Evolutionary conservation across 2,329 filamentous ascomycete genomes (phyloP).

Genomic region (Leptosphaerulina australis): DNA sequence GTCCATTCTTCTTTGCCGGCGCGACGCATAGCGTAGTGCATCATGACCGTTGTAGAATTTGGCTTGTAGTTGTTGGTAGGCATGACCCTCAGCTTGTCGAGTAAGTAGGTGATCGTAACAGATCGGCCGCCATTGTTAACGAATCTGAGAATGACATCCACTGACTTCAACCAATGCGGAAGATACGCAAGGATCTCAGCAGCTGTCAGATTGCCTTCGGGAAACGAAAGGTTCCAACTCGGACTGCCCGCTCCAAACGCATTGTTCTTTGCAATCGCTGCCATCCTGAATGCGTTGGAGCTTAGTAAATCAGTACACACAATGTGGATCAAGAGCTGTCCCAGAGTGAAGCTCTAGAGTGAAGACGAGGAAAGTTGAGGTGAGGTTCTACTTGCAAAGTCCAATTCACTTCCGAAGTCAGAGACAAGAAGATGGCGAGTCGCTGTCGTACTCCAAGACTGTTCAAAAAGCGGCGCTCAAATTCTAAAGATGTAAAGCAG

Average conservation of each 20-base stretch:
- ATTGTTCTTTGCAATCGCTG: slow-evolving; percentile 23
- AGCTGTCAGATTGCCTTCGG: slow-evolving; percentile 33
- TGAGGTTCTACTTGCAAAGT: neutral
- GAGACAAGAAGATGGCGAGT: neutral
- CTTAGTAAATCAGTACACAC: slow-evolving; percentile 3
- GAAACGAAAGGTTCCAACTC: slow-evolving; percentile 33
- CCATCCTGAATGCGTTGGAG: slow-evolving; percentile 7
- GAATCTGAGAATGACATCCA: slow-evolving; percentile 35
- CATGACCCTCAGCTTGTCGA: slow-evolving; percentile 9
- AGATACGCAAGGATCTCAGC: slow-evolving; percentile 35
- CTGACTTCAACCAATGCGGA: slow-evolving; percentile 34
- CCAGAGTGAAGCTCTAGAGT: neutral
- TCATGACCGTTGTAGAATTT: slow-evolving; percentile 30
- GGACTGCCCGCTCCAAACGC: slow-evolving; percentile 29
- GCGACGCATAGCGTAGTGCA: slow-evolving; percentile 31
- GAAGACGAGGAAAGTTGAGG: neutral
- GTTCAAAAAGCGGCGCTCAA: neutral
- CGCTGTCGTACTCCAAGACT: neutral
- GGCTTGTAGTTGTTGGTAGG: slow-evolving; percentile 6
- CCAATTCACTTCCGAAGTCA: neutral
- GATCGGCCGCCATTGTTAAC: slow-evolving; percentile 19
- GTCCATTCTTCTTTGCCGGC: slow-evolving; percentile 23
- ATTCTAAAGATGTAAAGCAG: neutral
- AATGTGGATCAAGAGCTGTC: neutral
- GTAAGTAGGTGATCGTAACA: slow-evolving; percentile 16